Evolutionary conservation across 129 eudicot genomes (phyloP).

Genomic region (Solidago caesia): DNA sequence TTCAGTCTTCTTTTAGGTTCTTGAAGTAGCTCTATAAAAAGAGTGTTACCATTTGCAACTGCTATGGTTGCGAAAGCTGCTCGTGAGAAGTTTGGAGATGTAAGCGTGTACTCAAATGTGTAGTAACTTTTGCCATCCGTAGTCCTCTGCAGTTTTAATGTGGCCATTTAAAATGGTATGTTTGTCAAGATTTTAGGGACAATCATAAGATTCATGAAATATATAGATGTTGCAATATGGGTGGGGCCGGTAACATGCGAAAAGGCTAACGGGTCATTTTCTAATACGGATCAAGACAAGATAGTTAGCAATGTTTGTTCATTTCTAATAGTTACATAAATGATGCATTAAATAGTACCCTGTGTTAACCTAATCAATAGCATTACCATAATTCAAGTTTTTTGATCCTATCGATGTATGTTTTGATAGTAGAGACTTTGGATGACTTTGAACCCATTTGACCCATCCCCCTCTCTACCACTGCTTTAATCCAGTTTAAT

Average conservation of each 20-base stretch:
- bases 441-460: neutral
- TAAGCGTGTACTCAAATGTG: constrained; percentile 66
- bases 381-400: neutral
- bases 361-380: no score
- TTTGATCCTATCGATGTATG: neutral
- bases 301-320: no score
- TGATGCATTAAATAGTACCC: neutral
- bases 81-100: constrained; percentile 59
- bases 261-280: neutral
- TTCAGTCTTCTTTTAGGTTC: neutral
- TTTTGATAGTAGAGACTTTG: neutral
- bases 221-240: neutral
- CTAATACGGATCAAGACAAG: neutral
- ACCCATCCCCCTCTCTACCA: neutral
- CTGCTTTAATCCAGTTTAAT: neutral
- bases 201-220: neutral
- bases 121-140: constrained; percentile 69
- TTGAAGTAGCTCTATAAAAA: neutral
- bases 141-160: constrained; percentile 48
- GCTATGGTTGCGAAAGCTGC: constrained; percentile 76
- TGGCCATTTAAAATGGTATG: constrained; percentile 1
- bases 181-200: constrained; percentile 4
- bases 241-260: neutral
- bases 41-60: constrained; percentile 64
- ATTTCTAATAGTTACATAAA: neutral